Conservation (phyloP, 192 early-diverging fungal genomes). For the Dissophora globulifera region DNA sequence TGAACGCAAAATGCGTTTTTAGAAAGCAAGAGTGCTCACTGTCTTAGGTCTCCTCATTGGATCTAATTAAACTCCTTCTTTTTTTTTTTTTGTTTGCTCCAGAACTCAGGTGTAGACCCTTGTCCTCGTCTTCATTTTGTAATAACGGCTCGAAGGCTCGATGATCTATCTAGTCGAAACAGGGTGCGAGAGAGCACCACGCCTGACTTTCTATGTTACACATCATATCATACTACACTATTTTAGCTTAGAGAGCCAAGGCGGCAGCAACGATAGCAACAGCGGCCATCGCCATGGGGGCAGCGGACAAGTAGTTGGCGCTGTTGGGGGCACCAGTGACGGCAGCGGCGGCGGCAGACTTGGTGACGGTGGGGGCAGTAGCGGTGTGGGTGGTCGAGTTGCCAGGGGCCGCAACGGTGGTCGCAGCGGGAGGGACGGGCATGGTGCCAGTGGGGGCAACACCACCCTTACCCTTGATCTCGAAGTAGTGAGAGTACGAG, state of each 20-base stretch:
- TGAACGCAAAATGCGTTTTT: too few relatives aligned
- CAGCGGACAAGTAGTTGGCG: slow-evolving; percentile 6
- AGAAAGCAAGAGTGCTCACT: too few relatives aligned
- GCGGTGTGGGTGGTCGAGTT: not conserved
- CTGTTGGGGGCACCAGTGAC: not conserved
- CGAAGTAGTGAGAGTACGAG: slow-evolving; percentile 31
- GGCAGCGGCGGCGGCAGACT: not conserved
- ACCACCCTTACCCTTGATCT: slow-evolving; percentile 16
- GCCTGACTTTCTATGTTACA: not conserved
- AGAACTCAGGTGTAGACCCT: too few relatives aligned
- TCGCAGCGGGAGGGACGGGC: slow-evolving; percentile 1
- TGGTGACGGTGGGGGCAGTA: not conserved
- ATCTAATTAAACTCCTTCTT: too few relatives aligned
- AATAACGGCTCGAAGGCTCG: too few relatives aligned
- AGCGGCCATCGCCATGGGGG: slow-evolving; percentile 10
- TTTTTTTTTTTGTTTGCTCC: too few relatives aligned
- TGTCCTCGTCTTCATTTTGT: too few relatives aligned
- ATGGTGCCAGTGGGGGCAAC: slow-evolving; percentile 10
- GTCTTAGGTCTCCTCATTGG: too few relatives aligned
- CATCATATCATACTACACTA: not conserved
- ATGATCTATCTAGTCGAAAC: too few relatives aligned
- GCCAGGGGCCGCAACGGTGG: not conserved
- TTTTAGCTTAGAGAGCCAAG: slow-evolving; percentile 11
- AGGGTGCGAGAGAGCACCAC: not conserved
- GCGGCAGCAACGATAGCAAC: slow-evolving; percentile 13